Conservation (phyloP, 805 yeast genomes). For the Barnettozyma wickerhamii region DNA sequence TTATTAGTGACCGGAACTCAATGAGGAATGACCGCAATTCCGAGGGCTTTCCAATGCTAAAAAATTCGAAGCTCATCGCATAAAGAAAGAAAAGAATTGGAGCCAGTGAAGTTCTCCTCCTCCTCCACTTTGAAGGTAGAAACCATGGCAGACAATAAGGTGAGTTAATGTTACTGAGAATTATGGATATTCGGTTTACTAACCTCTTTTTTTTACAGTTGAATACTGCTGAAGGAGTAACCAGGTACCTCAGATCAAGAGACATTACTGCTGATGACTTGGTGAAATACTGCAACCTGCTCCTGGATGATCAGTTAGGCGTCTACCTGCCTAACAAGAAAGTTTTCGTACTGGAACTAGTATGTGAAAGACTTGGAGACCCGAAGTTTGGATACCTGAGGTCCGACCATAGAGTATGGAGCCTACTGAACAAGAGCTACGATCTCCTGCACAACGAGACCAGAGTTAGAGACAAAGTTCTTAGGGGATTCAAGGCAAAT, state of each 20-base stretch:
- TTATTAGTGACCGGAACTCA: slow-evolving; percentile 1
- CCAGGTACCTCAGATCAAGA: slow-evolving; percentile 55
- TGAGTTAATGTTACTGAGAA: no score
- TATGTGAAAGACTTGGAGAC: slow-evolving; percentile 59
- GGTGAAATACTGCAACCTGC: slow-evolving; percentile 28
- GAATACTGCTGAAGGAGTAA: slow-evolving; percentile 43
- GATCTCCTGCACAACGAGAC: slow-evolving; percentile 22
- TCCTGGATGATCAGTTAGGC: slow-evolving; percentile 29
- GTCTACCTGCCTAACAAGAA: slow-evolving; percentile 53
- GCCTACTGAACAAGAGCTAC: slow-evolving; percentile 41
- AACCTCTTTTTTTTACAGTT: slow-evolving; percentile 4
- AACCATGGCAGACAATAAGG: no score
- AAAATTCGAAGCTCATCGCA: slow-evolving; percentile 19
- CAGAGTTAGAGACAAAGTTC: slow-evolving; percentile 34
- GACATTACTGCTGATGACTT: slow-evolving; percentile 40
- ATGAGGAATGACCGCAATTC: not conserved
- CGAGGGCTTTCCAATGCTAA: not conserved
- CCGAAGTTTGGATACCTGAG: slow-evolving; percentile 39
- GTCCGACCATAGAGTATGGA: slow-evolving; percentile 44
- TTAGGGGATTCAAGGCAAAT: slow-evolving; percentile 39
- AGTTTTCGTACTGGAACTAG: slow-evolving; percentile 51
- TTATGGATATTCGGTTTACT: not conserved
- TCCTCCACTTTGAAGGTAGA: no score
- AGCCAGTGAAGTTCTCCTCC: no score
- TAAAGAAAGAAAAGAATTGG: no score